Base-by-base conservation (phyloP, 169 alveolate species). In the Plasmodium fragile region DNA sequence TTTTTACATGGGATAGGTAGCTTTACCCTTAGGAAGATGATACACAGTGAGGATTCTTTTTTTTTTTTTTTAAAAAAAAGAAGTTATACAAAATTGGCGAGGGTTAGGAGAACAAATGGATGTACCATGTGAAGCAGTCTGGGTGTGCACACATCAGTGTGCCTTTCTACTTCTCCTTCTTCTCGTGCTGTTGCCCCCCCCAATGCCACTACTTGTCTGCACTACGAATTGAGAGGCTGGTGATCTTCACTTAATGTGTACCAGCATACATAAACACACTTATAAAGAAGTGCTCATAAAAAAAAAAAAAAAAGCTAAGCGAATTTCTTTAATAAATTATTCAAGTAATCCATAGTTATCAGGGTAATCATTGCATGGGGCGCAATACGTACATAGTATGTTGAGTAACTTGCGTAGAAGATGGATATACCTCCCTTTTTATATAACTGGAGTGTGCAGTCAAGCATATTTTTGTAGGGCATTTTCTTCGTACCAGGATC, bases 301-400 rank as follows among this genome's bases (percentile, higher is more conserved):
- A 32, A 10, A 1, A 43, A 30, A 18, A 8, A 81, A 36, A 55
- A 53, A 30, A 8, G 30, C 65, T 85, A 85, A 5, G 85, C 32
- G 43, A 49, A 49, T 45, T 83, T 79, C 81, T 93, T 93, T 45
- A 91, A 82, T 3, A 92, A 71, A 81, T 90, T 82, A 71, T 95
- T 96, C 84, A 96, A 82, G 92, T 92, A 97, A 77, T 98, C 99
- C 95, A 97, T 89, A 52, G 98, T 82, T 11, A 98, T 95, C 69
- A 98, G 95, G 2, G 99, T 98, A 43, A 99, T 97, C 97, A 98
- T 97, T 10, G 98, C 98, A 84, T 99, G 99, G 0, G 99, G 99
- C 7, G 99, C 99, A 18, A 98, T 97, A 78, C 99, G 98, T 30
- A 97, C 96, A 91, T 98, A 98, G 95, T 98, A 99, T 16, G 99